Evolutionary conservation across 2,329 filamentous ascomycete species (phyloP), one percentile per base, ranked within the genome.

Genomic region (Pseudogymnoascus sp.): DNA sequence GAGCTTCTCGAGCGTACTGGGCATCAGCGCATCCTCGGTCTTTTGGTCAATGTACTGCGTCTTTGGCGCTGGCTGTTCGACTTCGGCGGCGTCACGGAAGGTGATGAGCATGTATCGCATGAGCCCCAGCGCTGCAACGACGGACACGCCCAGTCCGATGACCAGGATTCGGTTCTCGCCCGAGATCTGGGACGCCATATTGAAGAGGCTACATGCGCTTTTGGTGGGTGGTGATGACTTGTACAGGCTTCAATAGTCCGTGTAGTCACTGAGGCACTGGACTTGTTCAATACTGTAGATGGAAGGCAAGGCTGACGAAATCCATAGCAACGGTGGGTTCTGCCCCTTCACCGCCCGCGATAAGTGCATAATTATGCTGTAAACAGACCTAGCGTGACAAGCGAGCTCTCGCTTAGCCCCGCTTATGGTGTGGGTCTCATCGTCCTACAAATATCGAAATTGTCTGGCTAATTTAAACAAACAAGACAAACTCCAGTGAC

Each of bases 41-140:
- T 88, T 84, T 71, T 91, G 86, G 11, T 85, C 88, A 65, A 90
- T 88, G 71, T 89, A 89, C 66, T 87, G 83, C 59, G 87, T 83
- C 71, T 87, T 86, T 36, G 84, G 84, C 63, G 85, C 82, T 37
- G 77, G 71, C 36, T 84, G 81, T 63, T 84, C 84, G 69, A 94
- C 83, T 72, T 86, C 81, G 65, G 87, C 87, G 60, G 86, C 79
- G 67, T 84, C 78, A 66, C 85, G 81, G 66, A 87, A 83, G 61
- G 81, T 75, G 62, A 77, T 76, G 47, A 92, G 82, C 61, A 83
- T 78, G 37, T 78, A 72, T 64, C 80, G 79, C 72, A 90, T 83
- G 60, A 79, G 77, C 63, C 79, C 76, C 61, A 86, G 72, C 64
- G 87, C 76, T 66, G 81, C 73, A 68, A 85, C 81, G 40, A 85